Conservation (phyloP, 2,329 filamentous ascomycete species). For the Aureobasidium musti region DNA sequence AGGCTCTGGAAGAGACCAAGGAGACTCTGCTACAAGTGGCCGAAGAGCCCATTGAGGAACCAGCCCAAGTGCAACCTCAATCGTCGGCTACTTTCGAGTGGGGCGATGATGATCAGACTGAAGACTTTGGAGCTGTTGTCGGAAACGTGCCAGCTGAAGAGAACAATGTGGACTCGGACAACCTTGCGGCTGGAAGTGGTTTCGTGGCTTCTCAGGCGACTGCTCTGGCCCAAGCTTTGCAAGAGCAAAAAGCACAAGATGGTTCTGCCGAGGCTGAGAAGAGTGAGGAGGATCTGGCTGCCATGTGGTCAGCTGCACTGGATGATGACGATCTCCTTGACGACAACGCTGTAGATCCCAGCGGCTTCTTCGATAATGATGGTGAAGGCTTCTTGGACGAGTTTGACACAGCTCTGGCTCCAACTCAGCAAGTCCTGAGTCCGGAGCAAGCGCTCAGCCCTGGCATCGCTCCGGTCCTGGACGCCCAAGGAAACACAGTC, state of each 20-base stretch:
- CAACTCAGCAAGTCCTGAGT: neutral
- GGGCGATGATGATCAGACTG: constrained; percentile 31
- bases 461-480: constrained; percentile 21
- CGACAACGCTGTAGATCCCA: constrained; percentile 65
- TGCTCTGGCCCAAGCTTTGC: constrained; percentile 23
- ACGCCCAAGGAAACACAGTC: constrained; percentile 20
- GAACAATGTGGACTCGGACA: neutral
- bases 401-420: constrained; percentile 36
- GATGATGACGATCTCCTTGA: constrained; percentile 67
- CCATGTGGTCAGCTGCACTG: constrained; percentile 81
- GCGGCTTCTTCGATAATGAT: constrained; percentile 75
- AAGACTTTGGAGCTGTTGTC: constrained; percentile 24
- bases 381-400: constrained; percentile 84
- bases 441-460: constrained; percentile 17
- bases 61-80: neutral
- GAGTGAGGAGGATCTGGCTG: constrained; percentile 66
- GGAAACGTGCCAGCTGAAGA: neutral
- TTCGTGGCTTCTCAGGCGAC: constrained; percentile 25
- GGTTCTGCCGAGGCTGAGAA: constrained; percentile 23
- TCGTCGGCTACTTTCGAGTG: constrained; percentile 29
- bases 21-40: neutral
- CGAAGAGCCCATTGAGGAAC: constrained; percentile 15
- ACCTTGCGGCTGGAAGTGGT: constrained; percentile 14
- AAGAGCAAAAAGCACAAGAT: constrained; percentile 24
- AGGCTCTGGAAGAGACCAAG: neutral